These are phyloP conservation scores for Apophysomyces ossiformis DNA, from an alignment of 371 early-diverging fungal genomes.

Conservation along the genomic window DNA sequence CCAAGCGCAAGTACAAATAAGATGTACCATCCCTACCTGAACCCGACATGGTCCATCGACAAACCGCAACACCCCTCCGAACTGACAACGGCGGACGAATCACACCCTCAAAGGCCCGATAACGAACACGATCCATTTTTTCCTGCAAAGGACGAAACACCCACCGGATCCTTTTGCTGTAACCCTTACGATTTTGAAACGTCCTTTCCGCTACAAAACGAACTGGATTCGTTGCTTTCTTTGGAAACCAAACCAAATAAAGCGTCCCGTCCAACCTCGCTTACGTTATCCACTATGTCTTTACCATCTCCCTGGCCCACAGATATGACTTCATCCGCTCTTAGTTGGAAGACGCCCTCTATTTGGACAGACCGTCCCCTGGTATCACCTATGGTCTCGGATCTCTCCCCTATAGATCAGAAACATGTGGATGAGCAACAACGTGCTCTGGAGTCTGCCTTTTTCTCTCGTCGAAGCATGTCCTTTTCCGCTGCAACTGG, in stretches of 20 bases:
- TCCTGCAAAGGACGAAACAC: neutral
- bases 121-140: neutral
- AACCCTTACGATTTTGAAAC: constrained; percentile 1
- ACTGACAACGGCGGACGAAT: neutral
- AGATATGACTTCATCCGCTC: neutral
- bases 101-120: neutral
- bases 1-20: constrained; percentile 6
- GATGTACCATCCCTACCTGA: constrained; percentile 7
- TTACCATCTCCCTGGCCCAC: constrained; percentile 6
- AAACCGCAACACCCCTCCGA: neutral
- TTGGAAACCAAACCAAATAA: neutral
- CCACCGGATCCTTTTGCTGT: neutral
- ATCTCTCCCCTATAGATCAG: constrained; percentile 1
- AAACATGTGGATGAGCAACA: constrained; percentile 10
- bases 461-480: constrained; percentile 10
- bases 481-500: constrained; percentile 4
- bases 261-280: neutral
- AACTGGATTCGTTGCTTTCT: constrained; percentile 1
- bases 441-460: constrained; percentile 5
- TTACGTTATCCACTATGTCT: neutral
- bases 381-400: constrained; percentile 4
- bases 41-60: neutral
- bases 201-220: constrained; percentile 1
- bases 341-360: neutral
- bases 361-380: constrained; percentile 3